phyloP scores from a whole-genome alignment of 352 stramenopile species.

The Pythium aristosporum region DNA sequence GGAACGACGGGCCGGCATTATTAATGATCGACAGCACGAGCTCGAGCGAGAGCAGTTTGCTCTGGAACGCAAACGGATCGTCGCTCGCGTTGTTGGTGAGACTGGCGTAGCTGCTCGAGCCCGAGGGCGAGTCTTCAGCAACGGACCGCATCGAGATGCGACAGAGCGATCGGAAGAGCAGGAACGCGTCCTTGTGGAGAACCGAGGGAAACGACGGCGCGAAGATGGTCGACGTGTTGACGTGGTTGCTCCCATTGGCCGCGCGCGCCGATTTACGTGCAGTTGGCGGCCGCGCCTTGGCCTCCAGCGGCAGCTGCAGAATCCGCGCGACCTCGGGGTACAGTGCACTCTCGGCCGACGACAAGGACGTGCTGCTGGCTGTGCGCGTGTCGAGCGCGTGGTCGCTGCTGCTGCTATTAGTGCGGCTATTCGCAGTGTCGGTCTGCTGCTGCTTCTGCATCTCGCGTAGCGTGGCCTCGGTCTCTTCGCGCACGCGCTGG shows the following conservation, averaged over 20 bases:
- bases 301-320: constrained; percentile 28
- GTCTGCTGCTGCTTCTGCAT: constrained; percentile 31
- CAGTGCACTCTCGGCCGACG: constrained; percentile 23
- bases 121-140: constrained; percentile 83
- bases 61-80: constrained; percentile 94
- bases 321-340: constrained; percentile 51
- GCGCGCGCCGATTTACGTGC: background rate
- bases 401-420: constrained; percentile 7
- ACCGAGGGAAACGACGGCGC: constrained; percentile 91
- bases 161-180: constrained; percentile 98
- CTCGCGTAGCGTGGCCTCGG: constrained; percentile 49
- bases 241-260: constrained; percentile 17
- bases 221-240: constrained; percentile 38
- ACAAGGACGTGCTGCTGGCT: background rate
- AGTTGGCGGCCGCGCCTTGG: too few species aligned
- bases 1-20: constrained; percentile 94
- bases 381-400: background rate
- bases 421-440: constrained; percentile 15
- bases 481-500: constrained; percentile 72
- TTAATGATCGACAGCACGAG: constrained; percentile 97
- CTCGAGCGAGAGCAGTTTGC: constrained; percentile 97
- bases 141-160: constrained; percentile 90
- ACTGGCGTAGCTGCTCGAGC: constrained; percentile 27
- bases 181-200: constrained; percentile 97
- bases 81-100: constrained; percentile 37